Evolutionary conservation across 139 green algal genomes (phyloP), one percentile per base, ranked within the genome.

Genomic region (Closterium sp.): DNA sequence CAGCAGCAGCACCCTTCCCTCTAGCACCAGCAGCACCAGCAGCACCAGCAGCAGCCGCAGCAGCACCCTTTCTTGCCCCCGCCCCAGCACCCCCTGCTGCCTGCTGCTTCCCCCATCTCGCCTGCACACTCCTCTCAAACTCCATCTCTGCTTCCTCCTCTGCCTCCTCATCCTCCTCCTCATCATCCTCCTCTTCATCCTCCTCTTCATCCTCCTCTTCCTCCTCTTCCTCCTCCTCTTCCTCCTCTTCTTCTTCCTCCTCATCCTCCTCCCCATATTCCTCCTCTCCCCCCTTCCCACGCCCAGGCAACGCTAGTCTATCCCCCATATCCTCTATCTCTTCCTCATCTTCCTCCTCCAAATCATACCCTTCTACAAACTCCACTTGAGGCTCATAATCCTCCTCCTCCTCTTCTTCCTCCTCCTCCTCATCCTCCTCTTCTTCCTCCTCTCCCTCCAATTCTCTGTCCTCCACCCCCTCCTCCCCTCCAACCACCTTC

Each of bases 401-500:
- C 81, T 85, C 81, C 81, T 85, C 81, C 81, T 85, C 81, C 23
- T 85, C 81, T 19, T 85, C 81, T 19, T 34, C 81, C 23, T 85
- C 81, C 81, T 85, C 81, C 83, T 86, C 83, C n/a, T 33, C 83
- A 21, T 86, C 83, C 83, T 86, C 83, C 83, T 86, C 83, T 9
- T 86, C 83, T 23, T 86, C 83, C n/a, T 86, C 83, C 83, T 86
- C 83, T 33, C 31, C 83, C 21, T 86, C 83, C 83, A 34, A 21
- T 33, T 86, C 83, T 33, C 30, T 33, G 8, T 86, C 83, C 83
- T 86, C 83, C 83, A 34, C 83, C 0, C 30, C 83, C 1, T 86
- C 83, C 33, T 35, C 89, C 34, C 90, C 36, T 31, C n/a, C 36
- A 87, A 87, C 30, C 76, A 33, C 90, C 81, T 87, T 94, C 21